Conservation (phyloP, 148 eudicot species). For the Spergularia marina region DNA sequence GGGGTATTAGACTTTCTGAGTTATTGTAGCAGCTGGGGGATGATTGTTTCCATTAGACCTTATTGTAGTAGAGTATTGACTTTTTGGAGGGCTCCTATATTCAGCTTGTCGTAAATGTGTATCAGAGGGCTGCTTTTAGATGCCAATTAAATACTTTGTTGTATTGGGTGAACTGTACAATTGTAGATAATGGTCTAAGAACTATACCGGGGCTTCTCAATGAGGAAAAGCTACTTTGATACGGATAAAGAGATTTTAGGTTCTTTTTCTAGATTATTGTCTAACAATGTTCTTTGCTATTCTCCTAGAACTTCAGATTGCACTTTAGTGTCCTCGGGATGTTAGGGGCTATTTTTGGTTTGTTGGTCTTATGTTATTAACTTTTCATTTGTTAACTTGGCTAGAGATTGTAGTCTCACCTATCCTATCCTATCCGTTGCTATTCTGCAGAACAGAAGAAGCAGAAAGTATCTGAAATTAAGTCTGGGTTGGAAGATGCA, state of each 20-base stretch:
- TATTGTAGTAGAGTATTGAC: background rate
- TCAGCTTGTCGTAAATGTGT: background rate
- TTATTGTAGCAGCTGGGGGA: background rate
- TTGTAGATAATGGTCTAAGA: background rate
- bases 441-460: slow-evolving; percentile 60
- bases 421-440: background rate
- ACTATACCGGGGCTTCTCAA: background rate
- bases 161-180: background rate
- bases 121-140: background rate
- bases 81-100: background rate
- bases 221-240: background rate
- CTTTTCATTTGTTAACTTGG: background rate
- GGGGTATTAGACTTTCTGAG: no score
- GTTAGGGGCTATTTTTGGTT: background rate
- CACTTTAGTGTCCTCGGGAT: background rate
- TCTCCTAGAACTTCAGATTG: background rate
- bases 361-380: background rate
- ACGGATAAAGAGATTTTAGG: background rate
- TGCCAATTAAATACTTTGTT: background rate
- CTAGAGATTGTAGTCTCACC: background rate
- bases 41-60: background rate
- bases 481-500: slow-evolving; percentile 51
- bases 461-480: slow-evolving; percentile 55
- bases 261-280: background rate
- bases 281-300: background rate